Conservation (phyloP, 2,329 filamentous ascomycete genomes). For the Cercospora sesami region DNA sequence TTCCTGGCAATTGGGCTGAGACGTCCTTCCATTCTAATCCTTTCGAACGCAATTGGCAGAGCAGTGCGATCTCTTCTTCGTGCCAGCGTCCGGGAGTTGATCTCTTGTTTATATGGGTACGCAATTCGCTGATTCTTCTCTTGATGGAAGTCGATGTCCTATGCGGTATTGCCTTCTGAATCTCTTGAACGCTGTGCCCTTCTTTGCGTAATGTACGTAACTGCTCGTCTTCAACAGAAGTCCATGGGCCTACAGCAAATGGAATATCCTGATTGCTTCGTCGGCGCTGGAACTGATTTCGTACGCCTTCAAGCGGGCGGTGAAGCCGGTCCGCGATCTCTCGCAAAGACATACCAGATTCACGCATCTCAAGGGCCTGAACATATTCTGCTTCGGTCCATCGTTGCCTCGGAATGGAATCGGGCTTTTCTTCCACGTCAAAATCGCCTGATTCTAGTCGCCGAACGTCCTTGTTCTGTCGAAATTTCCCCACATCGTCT, state of each 20-base stretch:
- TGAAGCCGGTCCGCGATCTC: background rate
- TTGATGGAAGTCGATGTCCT: background rate
- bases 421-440: background rate
- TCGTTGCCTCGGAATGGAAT: background rate
- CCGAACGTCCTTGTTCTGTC: background rate
- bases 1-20: background rate
- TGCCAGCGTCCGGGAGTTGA: background rate
- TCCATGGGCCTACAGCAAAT: background rate
- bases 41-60: background rate
- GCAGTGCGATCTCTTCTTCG: background rate
- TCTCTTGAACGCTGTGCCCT: background rate
- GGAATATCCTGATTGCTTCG: background rate
- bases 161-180: slow-evolving; percentile 2
- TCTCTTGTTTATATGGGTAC: background rate
- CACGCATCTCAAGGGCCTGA: background rate
- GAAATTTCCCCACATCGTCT: slow-evolving; percentile 2
- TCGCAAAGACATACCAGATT: background rate
- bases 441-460: background rate
- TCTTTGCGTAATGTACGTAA: background rate
- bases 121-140: background rate
- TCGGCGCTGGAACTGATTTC: background rate
- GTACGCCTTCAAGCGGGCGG: background rate
- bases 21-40: background rate
- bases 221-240: background rate
- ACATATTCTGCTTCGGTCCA: background rate